A percentile compares a stretch with the other conserved stretches of the same genome.
Conservation (phyloP, 2,329 filamentous ascomycete species). For the Penicillium olsonii region DNA sequence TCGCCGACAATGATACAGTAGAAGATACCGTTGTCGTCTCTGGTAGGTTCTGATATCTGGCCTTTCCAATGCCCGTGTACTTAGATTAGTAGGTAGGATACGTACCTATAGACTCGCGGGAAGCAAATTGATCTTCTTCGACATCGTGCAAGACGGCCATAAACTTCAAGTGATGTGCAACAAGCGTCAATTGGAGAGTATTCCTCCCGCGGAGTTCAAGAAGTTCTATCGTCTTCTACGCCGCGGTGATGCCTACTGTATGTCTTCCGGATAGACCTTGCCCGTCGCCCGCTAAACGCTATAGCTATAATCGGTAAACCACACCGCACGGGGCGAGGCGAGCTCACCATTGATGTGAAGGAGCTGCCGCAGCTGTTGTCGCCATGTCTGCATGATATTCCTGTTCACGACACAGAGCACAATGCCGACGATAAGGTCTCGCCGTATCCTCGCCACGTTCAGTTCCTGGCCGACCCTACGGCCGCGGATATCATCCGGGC, state of each 20-base stretch:
- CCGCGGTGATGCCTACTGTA: slow-evolving; percentile 82
- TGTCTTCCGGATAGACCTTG: slow-evolving; percentile 39
- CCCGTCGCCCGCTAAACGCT: slow-evolving; percentile 7
- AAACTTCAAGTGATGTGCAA: slow-evolving; percentile 77
- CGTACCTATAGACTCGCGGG: slow-evolving; percentile 70
- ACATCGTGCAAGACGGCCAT: slow-evolving; percentile 71
- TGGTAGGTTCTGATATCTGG: slow-evolving; percentile 41
- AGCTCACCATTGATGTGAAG: slow-evolving; percentile 71
- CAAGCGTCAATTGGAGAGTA: slow-evolving; percentile 49
- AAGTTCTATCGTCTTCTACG: slow-evolving; percentile 66
- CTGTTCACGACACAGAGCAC: slow-evolving; percentile 67
- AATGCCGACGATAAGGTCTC: slow-evolving; percentile 74
- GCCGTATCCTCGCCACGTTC: slow-evolving; percentile 77
- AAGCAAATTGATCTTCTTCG: slow-evolving; percentile 80
- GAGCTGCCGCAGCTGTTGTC: slow-evolving; percentile 71
- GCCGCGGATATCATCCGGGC: slow-evolving; percentile 70
- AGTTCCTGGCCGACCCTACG: slow-evolving; percentile 74
- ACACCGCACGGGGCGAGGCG: slow-evolving; percentile 68
- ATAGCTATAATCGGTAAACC: slow-evolving; percentile 70
- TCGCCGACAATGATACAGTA: slow-evolving; percentile 43
- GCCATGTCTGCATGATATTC: slow-evolving; percentile 78
- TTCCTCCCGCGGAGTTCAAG: slow-evolving; percentile 53
- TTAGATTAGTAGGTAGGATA: slow-evolving; percentile 68
- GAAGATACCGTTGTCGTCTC: slow-evolving; percentile 43
- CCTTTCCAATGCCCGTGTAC: slow-evolving; percentile 28